Conservation (phyloP, 2,329 filamentous ascomycete species). For the Alternaria longipes region DNA sequence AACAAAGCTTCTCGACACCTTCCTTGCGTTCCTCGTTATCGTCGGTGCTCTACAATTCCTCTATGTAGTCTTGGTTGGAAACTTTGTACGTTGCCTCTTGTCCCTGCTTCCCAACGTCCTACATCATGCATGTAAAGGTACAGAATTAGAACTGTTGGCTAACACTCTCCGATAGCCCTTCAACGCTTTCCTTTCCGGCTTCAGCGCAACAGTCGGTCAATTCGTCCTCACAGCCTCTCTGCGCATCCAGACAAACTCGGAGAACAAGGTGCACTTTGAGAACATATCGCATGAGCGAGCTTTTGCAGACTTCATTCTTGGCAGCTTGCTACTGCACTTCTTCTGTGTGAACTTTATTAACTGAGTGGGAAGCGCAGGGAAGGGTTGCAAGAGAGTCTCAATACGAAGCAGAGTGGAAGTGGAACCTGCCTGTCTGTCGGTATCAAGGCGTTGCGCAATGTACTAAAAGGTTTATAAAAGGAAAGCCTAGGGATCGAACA, state of each 20-base stretch:
- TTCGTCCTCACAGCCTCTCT: constrained; percentile 93
- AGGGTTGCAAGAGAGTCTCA: neutral
- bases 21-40: constrained; percentile 85
- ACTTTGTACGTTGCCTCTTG: constrained; percentile 76
- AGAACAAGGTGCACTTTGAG: constrained; percentile 81
- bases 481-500: neutral
- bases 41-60: constrained; percentile 92
- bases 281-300: constrained; percentile 84
- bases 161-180: constrained; percentile 75
- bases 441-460: neutral
- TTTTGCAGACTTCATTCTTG: constrained; percentile 95
- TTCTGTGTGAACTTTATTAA: constrained; percentile 99
- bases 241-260: constrained; percentile 88
- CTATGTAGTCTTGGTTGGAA: constrained; percentile 91
- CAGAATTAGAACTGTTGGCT: neutral
- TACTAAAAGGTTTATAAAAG: neutral
- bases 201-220: constrained; percentile 92
- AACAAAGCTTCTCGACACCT: constrained; percentile 89
- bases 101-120: neutral
- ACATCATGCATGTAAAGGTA: neutral
- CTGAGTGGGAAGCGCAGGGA: constrained; percentile 58
- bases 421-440: neutral
- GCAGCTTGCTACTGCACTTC: constrained; percentile 95
- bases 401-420: neutral
- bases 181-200: constrained; percentile 97